Base-by-base conservation (phyloP, 176 grass and related monocot species). In the Raddia distichophylla region DNA sequence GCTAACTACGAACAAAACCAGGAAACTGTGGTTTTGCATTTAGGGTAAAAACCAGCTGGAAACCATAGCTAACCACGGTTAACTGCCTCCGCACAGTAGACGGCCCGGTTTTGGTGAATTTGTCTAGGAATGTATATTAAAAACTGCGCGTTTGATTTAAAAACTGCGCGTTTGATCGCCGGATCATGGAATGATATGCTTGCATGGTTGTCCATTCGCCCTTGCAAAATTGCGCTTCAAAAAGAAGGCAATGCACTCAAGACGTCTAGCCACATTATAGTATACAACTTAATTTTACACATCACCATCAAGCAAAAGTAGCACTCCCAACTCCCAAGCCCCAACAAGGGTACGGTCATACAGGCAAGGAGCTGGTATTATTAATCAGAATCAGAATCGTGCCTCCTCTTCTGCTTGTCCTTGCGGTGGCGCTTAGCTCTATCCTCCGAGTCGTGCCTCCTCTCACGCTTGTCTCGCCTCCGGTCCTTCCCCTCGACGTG, bases 351-450 rank as follows among this genome's bases (percentile, higher is more conserved):
- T 63, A 73, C 48, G 74, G 12, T 43, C 27, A 66, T 73, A 46
- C 15, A 61, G 73, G 27, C 35, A 58, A 42, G 73, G 0, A 49
- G 14, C 47, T 61, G 5, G n/a, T 33, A 77, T 62, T 83, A 88
- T 62, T 83, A 88, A 83, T 87, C 76, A 69, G 82, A 94, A 69
- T 91, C 80, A 4, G 90, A 92, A 78, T 97, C 90, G 62, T 89
- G 95, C 69, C 90, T 75, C 74, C 87, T 83, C 82, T 83, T 94
- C 40, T 84, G 82, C 81, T 93, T 94, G 56, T 93, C 90, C 67
- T 90, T 93, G 75, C 71, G 82, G 12, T 77, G 92, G 83, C 76
- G 82, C 77, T 81, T 89, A 18, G 59, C 52, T 16, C 73, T 81
- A 64, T 94, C 76, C 17, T 88, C 91, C 9, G 64, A 76, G 42